A percentile compares a stretch with the other conserved stretches of the same genome.
phyloP scores from a whole-genome alignment of 208 protist genomes.

The Acanthamoeba lenticulata region DNA sequence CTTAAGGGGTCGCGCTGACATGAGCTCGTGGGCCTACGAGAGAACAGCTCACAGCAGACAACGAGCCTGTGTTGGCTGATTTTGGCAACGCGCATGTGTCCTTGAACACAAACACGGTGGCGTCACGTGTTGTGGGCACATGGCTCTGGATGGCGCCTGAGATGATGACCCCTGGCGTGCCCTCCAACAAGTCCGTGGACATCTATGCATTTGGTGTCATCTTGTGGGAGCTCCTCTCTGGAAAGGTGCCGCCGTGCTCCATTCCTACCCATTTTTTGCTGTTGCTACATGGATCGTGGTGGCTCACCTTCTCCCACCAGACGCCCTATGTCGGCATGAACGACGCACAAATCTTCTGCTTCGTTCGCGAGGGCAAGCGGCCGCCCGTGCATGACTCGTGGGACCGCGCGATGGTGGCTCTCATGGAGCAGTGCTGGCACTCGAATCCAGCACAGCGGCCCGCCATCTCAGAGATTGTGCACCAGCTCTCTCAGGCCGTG shows the following conservation, averaged over 20 bases:
- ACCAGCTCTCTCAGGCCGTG: not conserved
- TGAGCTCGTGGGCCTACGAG: not conserved
- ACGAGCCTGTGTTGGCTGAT: not conserved
- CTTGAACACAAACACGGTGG: not conserved
- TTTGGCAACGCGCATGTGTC: not conserved
- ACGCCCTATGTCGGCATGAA: not conserved
- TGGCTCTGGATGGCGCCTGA: not conserved
- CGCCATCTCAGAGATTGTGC: not conserved
- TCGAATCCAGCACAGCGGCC: not conserved
- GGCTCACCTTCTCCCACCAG: not conserved
- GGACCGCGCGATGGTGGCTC: not conserved
- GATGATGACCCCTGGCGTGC: not conserved
- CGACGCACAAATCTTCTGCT: not conserved
- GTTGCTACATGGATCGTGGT: not conserved
- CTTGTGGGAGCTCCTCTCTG: not conserved
- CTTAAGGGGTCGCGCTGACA: not conserved
- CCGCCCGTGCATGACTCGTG: not conserved
- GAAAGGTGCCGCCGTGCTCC: not conserved
- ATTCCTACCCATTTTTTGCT: not conserved
- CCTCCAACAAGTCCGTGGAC: not conserved
- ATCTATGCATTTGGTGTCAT: not conserved
- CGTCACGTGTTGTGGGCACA: not conserved
- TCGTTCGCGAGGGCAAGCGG: not conserved
- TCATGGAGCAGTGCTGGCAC: not conserved
- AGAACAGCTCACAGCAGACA: not conserved